phyloP scores from a whole-genome alignment of 2,329 filamentous ascomycete species.

The Leptographium procerum region DNA sequence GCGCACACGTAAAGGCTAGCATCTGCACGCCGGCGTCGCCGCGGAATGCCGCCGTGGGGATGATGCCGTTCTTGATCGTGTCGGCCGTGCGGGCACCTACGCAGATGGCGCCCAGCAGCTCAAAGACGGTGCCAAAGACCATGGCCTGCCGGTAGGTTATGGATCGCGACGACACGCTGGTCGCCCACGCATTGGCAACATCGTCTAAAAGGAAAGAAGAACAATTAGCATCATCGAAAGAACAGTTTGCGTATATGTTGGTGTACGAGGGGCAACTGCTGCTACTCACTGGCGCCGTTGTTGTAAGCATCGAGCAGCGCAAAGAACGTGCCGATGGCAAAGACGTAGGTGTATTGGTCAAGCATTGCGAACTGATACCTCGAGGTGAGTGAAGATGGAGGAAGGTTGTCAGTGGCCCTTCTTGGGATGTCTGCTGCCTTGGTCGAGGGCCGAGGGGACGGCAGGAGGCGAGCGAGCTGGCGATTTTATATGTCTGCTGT shows the following conservation, averaged over 20 bases:
- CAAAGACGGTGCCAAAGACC: slow-evolving; percentile 54
- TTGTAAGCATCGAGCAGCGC: slow-evolving; percentile 68
- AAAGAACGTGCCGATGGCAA: slow-evolving; percentile 65
- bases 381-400: not conserved
- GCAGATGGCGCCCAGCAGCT: slow-evolving; percentile 54
- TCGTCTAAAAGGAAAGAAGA: too few species aligned
- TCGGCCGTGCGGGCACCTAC: slow-evolving; percentile 60
- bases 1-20: slow-evolving; percentile 53
- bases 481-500: too few species aligned
- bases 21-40: slow-evolving; percentile 55
- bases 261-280: too few species aligned
- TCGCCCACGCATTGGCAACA: slow-evolving; percentile 77
- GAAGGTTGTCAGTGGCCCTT: not conserved
- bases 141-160: slow-evolving; percentile 60
- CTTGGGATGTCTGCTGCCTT: not conserved
- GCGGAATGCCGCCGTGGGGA: slow-evolving; percentile 46
- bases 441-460: too few species aligned
- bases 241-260: too few species aligned
- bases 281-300: slow-evolving; percentile 58
- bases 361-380: slow-evolving; percentile 34
- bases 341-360: slow-evolving; percentile 57
- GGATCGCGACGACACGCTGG: slow-evolving; percentile 69
- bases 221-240: not conserved
- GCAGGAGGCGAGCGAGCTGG: too few species aligned
- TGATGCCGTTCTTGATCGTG: slow-evolving; percentile 72